Conservation (phyloP, 2,329 filamentous ascomycete genomes). For the Fusarium redolens region DNA sequence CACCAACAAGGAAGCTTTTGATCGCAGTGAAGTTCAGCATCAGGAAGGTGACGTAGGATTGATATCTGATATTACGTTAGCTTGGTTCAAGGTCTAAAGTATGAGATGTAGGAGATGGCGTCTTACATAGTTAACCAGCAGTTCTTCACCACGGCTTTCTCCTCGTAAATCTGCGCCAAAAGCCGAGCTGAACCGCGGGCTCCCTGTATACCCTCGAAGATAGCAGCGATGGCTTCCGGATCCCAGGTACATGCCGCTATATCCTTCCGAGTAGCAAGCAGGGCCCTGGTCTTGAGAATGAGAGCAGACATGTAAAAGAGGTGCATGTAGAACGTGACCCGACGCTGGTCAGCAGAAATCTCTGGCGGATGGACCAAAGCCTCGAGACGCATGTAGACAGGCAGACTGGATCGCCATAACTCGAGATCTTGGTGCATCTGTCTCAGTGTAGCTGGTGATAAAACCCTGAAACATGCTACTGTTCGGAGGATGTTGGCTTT, state of each 20-base stretch:
- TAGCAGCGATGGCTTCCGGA: fast-evolving
- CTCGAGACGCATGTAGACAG: not conserved
- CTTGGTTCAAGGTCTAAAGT: not conserved
- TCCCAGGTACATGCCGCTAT: not conserved
- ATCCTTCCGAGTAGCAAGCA: not conserved
- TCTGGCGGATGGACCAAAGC: fast-evolving
- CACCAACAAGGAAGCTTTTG: not conserved
- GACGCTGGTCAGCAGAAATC: not conserved
- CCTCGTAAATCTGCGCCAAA: fast-evolving
- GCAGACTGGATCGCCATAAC: not conserved
- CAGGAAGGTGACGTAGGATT: not conserved
- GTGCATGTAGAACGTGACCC: not conserved
- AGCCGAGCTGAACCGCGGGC: not conserved
- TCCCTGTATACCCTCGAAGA: not conserved
- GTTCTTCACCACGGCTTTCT: not conserved
- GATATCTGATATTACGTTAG: not conserved
- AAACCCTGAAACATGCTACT: not conserved
- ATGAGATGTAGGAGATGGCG: too few relatives aligned
- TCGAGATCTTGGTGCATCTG: not conserved
- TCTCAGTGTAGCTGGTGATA: fast-evolving
- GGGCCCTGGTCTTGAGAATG: not conserved
- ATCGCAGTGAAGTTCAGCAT: not conserved
- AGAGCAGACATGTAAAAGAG: not conserved
- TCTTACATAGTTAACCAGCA: not conserved
- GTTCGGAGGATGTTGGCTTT: not conserved